These are phyloP conservation scores for Chalaropsis thielavioides DNA, from an alignment of 2,329 filamentous ascomycete genomes.

Conservation along the genomic window DNA sequence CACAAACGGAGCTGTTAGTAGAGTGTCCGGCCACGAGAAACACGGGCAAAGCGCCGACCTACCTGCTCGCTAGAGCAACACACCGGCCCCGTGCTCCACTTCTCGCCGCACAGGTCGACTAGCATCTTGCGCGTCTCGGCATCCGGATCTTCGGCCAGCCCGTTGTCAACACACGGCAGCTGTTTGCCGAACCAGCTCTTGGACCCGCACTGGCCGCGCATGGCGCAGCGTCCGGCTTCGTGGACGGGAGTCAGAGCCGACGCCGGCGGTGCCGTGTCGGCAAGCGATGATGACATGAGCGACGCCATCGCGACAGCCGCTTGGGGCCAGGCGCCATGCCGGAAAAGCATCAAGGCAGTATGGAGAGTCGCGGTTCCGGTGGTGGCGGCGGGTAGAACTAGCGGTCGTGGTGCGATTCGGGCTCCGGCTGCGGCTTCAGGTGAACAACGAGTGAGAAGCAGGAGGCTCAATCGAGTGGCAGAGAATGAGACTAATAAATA, in stretches of 20 bases:
- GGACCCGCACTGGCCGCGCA: conserved; percentile 82
- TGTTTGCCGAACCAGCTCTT: conserved; percentile 80
- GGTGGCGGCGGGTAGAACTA: neutral
- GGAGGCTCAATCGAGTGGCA: neutral
- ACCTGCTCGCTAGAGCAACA: conserved; percentile 77
- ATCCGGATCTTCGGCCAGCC: conserved; percentile 58
- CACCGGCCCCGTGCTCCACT: conserved; percentile 72
- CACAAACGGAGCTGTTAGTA: conserved; percentile 5
- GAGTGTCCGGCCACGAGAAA: neutral
- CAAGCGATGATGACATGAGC: conserved; percentile 2
- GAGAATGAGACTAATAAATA: neutral
- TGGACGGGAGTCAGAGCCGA: conserved; percentile 44
- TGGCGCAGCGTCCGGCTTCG: conserved; percentile 76
- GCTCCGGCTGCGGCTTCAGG: neutral
- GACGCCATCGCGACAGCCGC: neutral
- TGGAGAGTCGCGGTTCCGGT: neutral
- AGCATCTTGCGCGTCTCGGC: conserved; percentile 60
- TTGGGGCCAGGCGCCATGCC: neutral
- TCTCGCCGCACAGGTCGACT: conserved; percentile 68
- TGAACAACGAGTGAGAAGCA: neutral
- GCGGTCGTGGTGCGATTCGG: neutral
- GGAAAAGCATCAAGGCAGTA: neutral
- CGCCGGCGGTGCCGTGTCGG: conserved; percentile 18
- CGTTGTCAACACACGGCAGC: conserved; percentile 88
- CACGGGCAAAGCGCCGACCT: conserved; percentile 19